Conservation (phyloP, 805 yeast genomes). For the Lipomyces sp. region DNA sequence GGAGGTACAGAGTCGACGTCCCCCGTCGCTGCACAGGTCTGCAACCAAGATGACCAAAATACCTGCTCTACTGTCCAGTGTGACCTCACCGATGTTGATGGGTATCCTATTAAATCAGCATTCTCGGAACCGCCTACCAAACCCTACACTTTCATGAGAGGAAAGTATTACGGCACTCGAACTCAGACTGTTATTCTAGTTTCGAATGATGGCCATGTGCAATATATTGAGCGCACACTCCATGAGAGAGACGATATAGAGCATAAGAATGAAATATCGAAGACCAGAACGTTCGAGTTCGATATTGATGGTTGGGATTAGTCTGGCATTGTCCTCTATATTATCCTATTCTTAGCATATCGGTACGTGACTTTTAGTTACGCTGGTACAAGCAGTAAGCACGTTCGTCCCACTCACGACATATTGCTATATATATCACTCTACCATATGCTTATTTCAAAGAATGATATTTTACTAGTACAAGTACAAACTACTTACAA, state of each 20-base stretch:
- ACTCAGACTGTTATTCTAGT: constrained; percentile 80
- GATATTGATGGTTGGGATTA: constrained; percentile 29
- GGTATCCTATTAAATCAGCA: constrained; percentile 6
- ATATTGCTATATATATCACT: not conserved
- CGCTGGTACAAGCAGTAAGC: not conserved
- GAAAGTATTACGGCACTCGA: constrained; percentile 79
- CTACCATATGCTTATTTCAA: not conserved
- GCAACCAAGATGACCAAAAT: not conserved
- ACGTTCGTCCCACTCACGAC: not conserved
- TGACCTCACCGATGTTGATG: not conserved
- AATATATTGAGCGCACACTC: constrained; percentile 62
- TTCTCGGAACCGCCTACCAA: constrained; percentile 11
- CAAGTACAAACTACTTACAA: not conserved
- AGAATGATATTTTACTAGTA: not conserved
- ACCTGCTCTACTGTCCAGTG: not conserved
- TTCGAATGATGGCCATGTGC: constrained; percentile 55
- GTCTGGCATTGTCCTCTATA: not conserved
- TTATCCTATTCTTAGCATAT: not conserved
- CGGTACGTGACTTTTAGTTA: not conserved
- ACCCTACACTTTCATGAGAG: constrained; percentile 46
- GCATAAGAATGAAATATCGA: constrained; percentile 7
- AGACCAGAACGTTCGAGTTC: constrained; percentile 16
- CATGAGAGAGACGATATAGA: constrained; percentile 20
- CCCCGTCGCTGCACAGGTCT: not conserved
- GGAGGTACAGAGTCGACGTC: constrained; percentile 10